phyloP scores from a whole-genome alignment of 306 rosid species.

The Boehmeria nivea region DNA sequence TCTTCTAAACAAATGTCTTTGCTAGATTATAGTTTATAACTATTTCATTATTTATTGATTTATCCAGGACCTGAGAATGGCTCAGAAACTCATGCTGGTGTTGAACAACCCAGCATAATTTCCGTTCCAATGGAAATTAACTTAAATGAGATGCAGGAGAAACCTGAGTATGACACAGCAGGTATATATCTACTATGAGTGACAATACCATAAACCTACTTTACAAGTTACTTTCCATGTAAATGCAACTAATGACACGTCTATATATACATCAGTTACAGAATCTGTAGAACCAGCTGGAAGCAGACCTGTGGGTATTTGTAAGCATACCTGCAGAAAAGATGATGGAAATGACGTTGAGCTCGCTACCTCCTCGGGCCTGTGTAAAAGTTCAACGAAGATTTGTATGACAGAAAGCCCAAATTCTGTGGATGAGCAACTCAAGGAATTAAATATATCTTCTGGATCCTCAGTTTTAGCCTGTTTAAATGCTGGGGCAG shows the following conservation, averaged over 20 bases:
- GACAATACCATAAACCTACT: constrained; percentile 5
- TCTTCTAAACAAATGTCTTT: too few relatives aligned
- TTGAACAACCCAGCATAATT: constrained; percentile 16
- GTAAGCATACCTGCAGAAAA: constrained; percentile 40
- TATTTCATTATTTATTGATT: not conserved
- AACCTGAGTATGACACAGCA: constrained; percentile 26
- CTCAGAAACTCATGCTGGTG: constrained; percentile 35
- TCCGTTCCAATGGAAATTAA: constrained; percentile 22
- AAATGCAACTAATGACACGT: not conserved
- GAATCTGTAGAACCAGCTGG: constrained; percentile 24
- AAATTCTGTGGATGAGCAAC: constrained; percentile 29
- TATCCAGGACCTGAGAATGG: constrained; percentile 43
- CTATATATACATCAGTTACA: constrained; percentile 3
- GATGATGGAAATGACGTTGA: constrained; percentile 36
- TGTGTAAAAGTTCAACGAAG: constrained; percentile 35
- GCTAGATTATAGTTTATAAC: too few relatives aligned
- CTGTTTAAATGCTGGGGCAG: constrained; percentile 20
- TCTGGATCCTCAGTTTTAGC: constrained; percentile 21
- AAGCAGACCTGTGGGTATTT: constrained; percentile 16
- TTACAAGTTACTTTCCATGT: not conserved
- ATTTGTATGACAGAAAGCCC: constrained; percentile 35
- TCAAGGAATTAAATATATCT: constrained; percentile 25
- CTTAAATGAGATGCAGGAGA: constrained; percentile 36
- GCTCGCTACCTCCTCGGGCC: constrained; percentile 37
- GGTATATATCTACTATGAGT: constrained; percentile 27